A percentile compares a stretch with the other conserved stretches of the same genome.
Conservation (phyloP, 768 basidiomycete genomes). For the Amanita inopinata region DNA sequence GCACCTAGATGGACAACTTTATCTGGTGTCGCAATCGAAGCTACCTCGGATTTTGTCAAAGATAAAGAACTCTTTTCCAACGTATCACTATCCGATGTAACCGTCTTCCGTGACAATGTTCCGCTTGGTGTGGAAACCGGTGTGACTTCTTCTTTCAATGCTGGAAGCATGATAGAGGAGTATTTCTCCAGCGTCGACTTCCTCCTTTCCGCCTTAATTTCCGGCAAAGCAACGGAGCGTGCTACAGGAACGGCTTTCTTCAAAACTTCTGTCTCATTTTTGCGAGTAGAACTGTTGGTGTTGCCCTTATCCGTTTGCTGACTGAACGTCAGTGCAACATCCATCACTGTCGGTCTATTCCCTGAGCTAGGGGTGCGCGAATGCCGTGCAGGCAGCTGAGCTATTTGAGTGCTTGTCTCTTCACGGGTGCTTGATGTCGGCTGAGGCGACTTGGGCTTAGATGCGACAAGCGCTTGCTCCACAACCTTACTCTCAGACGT, state of each 20-base stretch:
- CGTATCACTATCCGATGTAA: not conserved
- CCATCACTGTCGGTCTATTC: conserved; percentile 66
- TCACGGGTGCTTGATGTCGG: conserved; percentile 8
- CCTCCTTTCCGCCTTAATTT: conserved; percentile 39
- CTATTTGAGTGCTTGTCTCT: conserved; percentile 17
- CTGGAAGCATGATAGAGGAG: conserved; percentile 50
- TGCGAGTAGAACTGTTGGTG: too few species aligned
- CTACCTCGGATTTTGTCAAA: not conserved
- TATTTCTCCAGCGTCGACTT: conserved; percentile 63
- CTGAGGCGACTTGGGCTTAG: not conserved
- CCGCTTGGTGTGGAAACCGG: conserved; percentile 44
- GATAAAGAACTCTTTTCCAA: not conserved
- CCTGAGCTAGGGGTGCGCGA: conserved; percentile 59
- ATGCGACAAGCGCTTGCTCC: not conserved
- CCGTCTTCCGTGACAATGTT: conserved; percentile 33
- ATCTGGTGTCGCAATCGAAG: not conserved
- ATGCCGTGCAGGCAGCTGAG: conserved; percentile 29
- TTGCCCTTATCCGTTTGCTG: conserved; percentile 16
- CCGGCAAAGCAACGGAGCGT: conserved; percentile 16
- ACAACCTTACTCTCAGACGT: conserved; percentile 9
- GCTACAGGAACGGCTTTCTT: conserved; percentile 14
- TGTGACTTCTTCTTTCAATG: conserved; percentile 60
- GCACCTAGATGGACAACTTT: conserved; percentile 2
- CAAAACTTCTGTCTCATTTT: too few species aligned
- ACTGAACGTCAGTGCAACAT: conserved; percentile 56